These are phyloP conservation scores for Choricystis sp. DNA, from an alignment of 139 green algal genomes.

Conservation along the genomic window DNA sequence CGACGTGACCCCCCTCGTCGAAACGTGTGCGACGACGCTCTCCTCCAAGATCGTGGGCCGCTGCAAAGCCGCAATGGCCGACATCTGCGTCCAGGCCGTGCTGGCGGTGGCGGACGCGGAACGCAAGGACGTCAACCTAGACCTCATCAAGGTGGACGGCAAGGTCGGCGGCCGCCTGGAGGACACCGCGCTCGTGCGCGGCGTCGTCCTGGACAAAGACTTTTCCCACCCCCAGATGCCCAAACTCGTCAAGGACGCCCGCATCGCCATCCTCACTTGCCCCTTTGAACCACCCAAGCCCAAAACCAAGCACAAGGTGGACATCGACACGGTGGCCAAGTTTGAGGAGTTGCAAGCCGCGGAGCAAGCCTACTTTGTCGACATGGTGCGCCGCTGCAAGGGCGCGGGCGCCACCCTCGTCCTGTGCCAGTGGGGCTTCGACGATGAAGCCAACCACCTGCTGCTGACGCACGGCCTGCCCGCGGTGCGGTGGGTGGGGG, in stretches of 20 bases:
- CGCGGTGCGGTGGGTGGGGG: constrained; percentile 88
- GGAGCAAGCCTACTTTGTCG: constrained; percentile 91
- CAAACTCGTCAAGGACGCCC: constrained; percentile 71
- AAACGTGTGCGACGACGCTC: constrained; percentile 98
- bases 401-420: constrained; percentile 63
- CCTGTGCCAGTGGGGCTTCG: constrained; percentile 98
- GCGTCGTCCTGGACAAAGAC: constrained; percentile 98
- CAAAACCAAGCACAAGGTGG: constrained; percentile 99
- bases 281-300: constrained; percentile 99
- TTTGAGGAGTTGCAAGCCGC: constrained; percentile 74
- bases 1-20: constrained; percentile 80
- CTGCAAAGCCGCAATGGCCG: constrained; percentile 83
- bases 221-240: constrained; percentile 91
- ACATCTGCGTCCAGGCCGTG: constrained; percentile 96
- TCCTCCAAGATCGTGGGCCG: constrained; percentile 98
- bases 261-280: constrained; percentile 97
- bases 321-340: constrained; percentile 98
- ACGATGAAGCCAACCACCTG: constrained; percentile 99
- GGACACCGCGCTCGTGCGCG: constrained; percentile 82
- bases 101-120: constrained; percentile 90
- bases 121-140: constrained; percentile 91
- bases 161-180: constrained; percentile 94
- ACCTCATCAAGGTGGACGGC: constrained; percentile 97
- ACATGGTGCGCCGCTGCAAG: constrained; percentile 98
- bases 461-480: constrained; percentile 85